These are phyloP conservation scores for Globisporangium irregulare DNA, from an alignment of 352 stramenopile genomes.

Conservation along the genomic window DNA sequence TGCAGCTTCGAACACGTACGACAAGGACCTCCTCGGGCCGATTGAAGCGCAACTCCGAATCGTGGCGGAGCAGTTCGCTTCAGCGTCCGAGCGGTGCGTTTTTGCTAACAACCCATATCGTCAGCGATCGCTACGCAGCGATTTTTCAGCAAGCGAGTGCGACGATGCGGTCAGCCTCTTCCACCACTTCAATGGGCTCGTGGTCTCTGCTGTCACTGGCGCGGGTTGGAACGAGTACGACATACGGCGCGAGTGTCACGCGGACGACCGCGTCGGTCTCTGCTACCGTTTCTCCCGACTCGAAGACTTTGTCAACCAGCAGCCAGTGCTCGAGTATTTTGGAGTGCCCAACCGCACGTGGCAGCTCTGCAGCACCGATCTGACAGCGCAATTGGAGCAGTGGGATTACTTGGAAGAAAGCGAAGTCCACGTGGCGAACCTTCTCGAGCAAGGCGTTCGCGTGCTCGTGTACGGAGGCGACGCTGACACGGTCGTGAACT, in stretches of 20 bases:
- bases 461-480: conserved; percentile 74
- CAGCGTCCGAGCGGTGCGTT: conserved; percentile 18
- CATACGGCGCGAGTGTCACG: conserved; percentile 48
- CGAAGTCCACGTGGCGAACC: conserved; percentile 38
- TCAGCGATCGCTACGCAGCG: neutral
- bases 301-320: conserved; percentile 55
- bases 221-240: conserved; percentile 68
- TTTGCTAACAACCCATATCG: neutral
- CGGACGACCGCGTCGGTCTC: conserved; percentile 40
- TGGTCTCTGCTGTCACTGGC: conserved; percentile 13
- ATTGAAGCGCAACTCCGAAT: conserved; percentile 14
- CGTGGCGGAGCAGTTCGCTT: conserved; percentile 20
- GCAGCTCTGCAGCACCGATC: conserved; percentile 42
- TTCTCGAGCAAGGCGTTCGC: conserved; percentile 54
- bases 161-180: conserved; percentile 20
- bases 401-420: conserved; percentile 63
- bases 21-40: conserved; percentile 32
- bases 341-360: conserved; percentile 30
- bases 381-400: conserved; percentile 16
- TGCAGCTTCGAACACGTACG: conserved; percentile 38
- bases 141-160: conserved; percentile 18
- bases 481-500: conserved; percentile 68
- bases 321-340: conserved; percentile 42
- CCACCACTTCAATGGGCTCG: conserved; percentile 17
- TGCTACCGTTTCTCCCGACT: conserved; percentile 70